A percentile compares a stretch with the other conserved stretches of the same genome.
Evolutionary conservation across 2,329 filamentous ascomycete genomes (phyloP).

Genomic region (Cordyceps pruinosa): DNA sequence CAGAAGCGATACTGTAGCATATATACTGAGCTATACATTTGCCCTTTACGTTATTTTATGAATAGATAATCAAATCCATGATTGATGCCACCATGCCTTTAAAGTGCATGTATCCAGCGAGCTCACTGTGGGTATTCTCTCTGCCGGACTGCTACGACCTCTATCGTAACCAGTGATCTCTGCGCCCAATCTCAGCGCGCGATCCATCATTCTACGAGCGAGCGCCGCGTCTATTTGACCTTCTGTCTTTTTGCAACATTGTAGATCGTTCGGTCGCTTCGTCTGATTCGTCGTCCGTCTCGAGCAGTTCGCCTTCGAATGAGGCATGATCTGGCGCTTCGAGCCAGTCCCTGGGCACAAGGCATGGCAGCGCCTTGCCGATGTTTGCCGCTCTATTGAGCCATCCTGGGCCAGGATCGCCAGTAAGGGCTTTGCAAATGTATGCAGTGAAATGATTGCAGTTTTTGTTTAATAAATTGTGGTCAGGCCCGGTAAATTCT

Average conservation of each 20-base stretch:
- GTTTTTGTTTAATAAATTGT: conserved; percentile 77
- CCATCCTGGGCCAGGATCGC: conserved; percentile 63
- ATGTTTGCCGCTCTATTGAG: conserved; percentile 80
- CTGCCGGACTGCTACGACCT: neutral
- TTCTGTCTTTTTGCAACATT: conserved; percentile 45
- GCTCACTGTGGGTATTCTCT: neutral
- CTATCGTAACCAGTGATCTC: neutral
- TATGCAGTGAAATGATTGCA: conserved; percentile 85
- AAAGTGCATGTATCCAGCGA: neutral
- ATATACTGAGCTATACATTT: conserved; percentile 10
- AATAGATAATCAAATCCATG: neutral
- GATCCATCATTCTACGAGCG: neutral
- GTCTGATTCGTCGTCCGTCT: conserved; percentile 47
- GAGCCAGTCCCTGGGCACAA: conserved; percentile 78
- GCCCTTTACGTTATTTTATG: conserved; percentile 7
- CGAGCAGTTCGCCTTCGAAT: conserved; percentile 62
- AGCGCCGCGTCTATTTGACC: neutral
- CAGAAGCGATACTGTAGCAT: neutral
- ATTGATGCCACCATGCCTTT: neutral
- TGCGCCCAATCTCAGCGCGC: neutral
- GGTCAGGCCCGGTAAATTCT: conserved; percentile 66
- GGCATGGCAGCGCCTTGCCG: conserved; percentile 71
- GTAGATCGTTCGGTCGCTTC: conserved; percentile 17
- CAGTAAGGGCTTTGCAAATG: conserved; percentile 67
- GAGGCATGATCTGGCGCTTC: conserved; percentile 69